A percentile compares a stretch with the other conserved stretches of the same genome.
Evolutionary conservation across 805 yeast genomes (phyloP).

Genomic region (Starmera dryadoides): DNA sequence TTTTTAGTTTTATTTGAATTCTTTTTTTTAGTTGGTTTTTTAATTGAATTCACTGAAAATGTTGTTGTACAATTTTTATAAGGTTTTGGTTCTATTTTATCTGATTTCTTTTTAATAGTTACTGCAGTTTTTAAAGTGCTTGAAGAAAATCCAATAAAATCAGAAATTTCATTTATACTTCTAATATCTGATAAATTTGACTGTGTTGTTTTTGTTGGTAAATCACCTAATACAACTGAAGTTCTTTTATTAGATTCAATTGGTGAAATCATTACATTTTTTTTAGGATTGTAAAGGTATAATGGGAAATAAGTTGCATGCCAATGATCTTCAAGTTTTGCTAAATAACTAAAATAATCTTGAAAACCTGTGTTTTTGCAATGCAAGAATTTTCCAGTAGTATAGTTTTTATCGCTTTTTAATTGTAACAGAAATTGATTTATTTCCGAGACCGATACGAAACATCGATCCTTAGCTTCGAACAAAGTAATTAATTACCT

Average conservation of each 20-base stretch:
- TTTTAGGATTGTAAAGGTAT: slow-evolving; percentile 9
- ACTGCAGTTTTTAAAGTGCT: background rate
- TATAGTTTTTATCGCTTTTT: too few species aligned
- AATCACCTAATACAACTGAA: background rate
- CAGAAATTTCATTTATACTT: background rate
- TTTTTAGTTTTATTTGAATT: background rate
- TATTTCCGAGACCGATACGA: too few species aligned
- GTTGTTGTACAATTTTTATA: slow-evolving; percentile 4
- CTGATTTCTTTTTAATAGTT: background rate
- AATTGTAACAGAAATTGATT: too few species aligned
- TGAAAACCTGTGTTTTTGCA: slow-evolving; percentile 4
- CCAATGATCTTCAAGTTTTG: slow-evolving; percentile 10
- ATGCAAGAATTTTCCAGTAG: too few species aligned
- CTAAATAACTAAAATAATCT: slow-evolving; percentile 7
- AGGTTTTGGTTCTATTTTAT: background rate
- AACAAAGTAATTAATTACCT: too few species aligned
- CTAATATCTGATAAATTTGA: background rate
- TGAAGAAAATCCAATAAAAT: background rate
- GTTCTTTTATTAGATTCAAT: background rate
- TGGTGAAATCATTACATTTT: too few species aligned
- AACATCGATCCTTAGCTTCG: too few species aligned
- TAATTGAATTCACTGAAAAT: slow-evolving; percentile 1
- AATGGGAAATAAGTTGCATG: slow-evolving; percentile 10
- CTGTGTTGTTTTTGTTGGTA: slow-evolving; percentile 1
- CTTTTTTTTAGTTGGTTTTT: background rate